These are phyloP conservation scores for Sarocladium strictum DNA, from an alignment of 2,329 filamentous ascomycete genomes.

Conservation along the genomic window DNA sequence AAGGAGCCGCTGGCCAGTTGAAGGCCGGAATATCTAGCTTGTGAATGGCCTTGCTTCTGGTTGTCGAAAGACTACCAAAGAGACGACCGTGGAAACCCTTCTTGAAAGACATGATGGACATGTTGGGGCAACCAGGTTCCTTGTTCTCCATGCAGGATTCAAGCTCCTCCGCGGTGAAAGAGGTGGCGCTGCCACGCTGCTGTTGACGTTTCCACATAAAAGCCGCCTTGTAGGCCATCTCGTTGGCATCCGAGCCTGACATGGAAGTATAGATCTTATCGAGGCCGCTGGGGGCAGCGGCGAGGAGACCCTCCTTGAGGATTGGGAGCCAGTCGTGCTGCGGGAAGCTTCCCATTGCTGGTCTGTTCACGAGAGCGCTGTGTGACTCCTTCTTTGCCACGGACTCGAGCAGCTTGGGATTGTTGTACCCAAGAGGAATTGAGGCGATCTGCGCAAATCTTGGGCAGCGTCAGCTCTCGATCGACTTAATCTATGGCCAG, in stretches of 20 bases:
- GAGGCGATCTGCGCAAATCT: conserved; percentile 89
- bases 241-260: conserved; percentile 90
- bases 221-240: conserved; percentile 89
- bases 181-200: conserved; percentile 72
- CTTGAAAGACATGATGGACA: conserved; percentile 87
- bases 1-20: conserved; percentile 88
- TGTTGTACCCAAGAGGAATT: conserved; percentile 90
- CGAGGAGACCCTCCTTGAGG: conserved; percentile 73
- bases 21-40: conserved; percentile 93
- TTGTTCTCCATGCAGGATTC: conserved; percentile 73
- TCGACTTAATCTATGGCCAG: neutral
- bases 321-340: conserved; percentile 76
- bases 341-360: conserved; percentile 86
- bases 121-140: conserved; percentile 64
- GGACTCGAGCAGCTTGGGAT: conserved; percentile 64
- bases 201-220: conserved; percentile 87
- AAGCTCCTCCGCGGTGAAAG: conserved; percentile 75
- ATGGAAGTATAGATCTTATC: conserved; percentile 91
- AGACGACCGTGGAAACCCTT: conserved; percentile 85
- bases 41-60: conserved; percentile 88
- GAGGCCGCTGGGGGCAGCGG: conserved; percentile 74
- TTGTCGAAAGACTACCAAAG: conserved; percentile 82
- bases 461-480: conserved; percentile 4
- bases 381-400: conserved; percentile 74
- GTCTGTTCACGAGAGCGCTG: conserved; percentile 77